Evolutionary conservation across 2,329 filamentous ascomycete genomes (phyloP).

Genomic region (Cytospora paraplurivora): DNA sequence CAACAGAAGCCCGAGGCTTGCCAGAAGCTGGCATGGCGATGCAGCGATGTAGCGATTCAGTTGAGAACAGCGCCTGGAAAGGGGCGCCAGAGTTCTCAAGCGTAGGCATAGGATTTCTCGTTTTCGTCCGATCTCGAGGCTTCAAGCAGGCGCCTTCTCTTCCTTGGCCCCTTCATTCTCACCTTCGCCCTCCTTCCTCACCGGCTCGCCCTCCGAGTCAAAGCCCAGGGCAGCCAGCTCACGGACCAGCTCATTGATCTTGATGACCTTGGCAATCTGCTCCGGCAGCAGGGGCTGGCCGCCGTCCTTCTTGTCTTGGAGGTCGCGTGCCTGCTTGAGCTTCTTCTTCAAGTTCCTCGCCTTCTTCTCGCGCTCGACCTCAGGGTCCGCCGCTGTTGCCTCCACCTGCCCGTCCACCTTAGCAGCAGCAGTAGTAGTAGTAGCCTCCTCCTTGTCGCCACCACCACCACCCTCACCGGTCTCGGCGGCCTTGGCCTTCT

Average conservation of each 20-base stretch:
- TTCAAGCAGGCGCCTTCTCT: slow-evolving; percentile 27
- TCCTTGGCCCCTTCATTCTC: slow-evolving; percentile 15
- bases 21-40: not conserved
- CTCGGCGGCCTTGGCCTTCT: slow-evolving; percentile 53
- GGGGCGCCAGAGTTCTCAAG: not conserved
- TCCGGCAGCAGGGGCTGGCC: slow-evolving; percentile 85
- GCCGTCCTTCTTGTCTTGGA: slow-evolving; percentile 87
- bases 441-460: slow-evolving; percentile 56
- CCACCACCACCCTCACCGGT: slow-evolving; percentile 51
- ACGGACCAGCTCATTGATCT: slow-evolving; percentile 89
- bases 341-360: slow-evolving; percentile 92
- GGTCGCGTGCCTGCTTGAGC: slow-evolving; percentile 85
- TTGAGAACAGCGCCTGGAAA: not conserved
- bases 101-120: not conserved
- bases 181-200: slow-evolving; percentile 22
- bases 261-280: slow-evolving; percentile 96
- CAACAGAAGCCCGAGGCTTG: not conserved
- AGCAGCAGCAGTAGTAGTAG: slow-evolving; percentile 39
- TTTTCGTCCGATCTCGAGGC: not conserved
- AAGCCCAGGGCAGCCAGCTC: slow-evolving; percentile 86
- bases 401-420: slow-evolving; percentile 34
- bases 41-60: not conserved
- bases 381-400: slow-evolving; percentile 53
- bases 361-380: slow-evolving; percentile 87
- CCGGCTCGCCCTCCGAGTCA: slow-evolving; percentile 70